Percentiles rank a stretch among this genome's conserved stretches.
phyloP scores from a whole-genome alignment of 140 eudicot genomes.

The Stevia rebaudiana region DNA sequence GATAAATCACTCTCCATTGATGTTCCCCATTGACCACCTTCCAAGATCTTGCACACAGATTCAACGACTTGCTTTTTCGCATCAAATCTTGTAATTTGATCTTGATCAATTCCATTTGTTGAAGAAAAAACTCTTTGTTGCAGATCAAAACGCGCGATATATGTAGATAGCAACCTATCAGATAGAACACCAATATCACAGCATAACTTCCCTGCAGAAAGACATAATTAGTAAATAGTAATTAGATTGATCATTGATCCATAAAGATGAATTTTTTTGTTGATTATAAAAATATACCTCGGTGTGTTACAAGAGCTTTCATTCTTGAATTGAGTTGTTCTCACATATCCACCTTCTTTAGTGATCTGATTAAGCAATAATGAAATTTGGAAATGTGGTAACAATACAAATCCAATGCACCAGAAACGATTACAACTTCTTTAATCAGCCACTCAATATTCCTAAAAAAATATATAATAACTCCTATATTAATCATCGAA shows the following conservation, averaged over 20 bases:
- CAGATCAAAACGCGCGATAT: constrained; percentile 16
- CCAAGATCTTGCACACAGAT: constrained; percentile 55
- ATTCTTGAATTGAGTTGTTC: constrained; percentile 20
- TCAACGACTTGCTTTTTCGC: constrained; percentile 41
- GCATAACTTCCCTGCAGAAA: constrained; percentile 41
- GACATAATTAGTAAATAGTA: constrained; percentile 1
- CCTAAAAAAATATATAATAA: not conserved
- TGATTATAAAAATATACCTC: too few relatives aligned
- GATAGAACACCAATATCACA: constrained; percentile 14
- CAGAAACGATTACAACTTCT: not conserved
- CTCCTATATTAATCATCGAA: not conserved
- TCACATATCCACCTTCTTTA: constrained; percentile 17
- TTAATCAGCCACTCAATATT: not conserved
- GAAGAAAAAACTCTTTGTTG: constrained; percentile 25
- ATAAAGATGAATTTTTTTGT: too few relatives aligned
- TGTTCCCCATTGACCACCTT: constrained; percentile 68
- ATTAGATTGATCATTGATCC: not conserved
- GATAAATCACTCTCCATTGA: constrained; percentile 58
- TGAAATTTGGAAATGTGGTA: not conserved
- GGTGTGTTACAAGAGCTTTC: constrained; percentile 25
- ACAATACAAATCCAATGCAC: not conserved
- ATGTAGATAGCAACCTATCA: constrained; percentile 26
- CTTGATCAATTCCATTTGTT: constrained; percentile 25
- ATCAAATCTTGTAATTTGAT: constrained; percentile 27
- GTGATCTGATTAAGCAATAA: constrained; percentile 3